Evolutionary conservation across 768 basidiomycete species (phyloP), one percentile per base, ranked within the genome.

Genomic region (Boletus patriciae): DNA sequence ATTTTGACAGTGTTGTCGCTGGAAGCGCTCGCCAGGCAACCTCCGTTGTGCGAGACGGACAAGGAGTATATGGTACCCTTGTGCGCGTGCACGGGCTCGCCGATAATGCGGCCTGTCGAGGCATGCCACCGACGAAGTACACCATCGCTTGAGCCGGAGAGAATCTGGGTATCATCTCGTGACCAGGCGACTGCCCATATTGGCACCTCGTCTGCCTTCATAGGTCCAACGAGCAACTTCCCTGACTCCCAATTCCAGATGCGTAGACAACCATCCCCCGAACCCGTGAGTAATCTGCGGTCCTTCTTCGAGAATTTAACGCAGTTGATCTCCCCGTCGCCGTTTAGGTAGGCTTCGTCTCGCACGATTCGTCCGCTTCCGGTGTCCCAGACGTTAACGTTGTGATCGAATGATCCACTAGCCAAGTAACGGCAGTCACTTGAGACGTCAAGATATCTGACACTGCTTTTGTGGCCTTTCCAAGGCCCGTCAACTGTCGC

Each of bases 321-420:
- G 53, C 67, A 68, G 56, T 61, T 68, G 61, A 68, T 70, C 63
- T 58, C 6, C 54, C 52, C 42, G 42, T 70, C 68, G 11, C 61
- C 67, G 15, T 48, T 59, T 27, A 68, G 63, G 59, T 40, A 53
- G 40, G 58, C 40, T 52, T 68, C 55, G 48, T 68, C 56, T 58
- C 59, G 63, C 51, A 68, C 61, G 52, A 68, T 40, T 46, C 45
- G 50, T 51, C 69, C 67, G 33, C 48, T 69, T 64, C 58, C 52
- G 52, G 69, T 66, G 58, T 71, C 60, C 69, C 69, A 69, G 44
- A 69, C 12, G 62, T 66, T 71, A 34, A 71, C 45, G 19, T 60
- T 69, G 63, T 69, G 66, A 69, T 69, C 68, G 55, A 70, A 68
- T 46, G 69, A 69, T 59, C 68, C 68, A 36, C 69, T 69, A 6